Evolutionary conservation across 306 rosid species (phyloP).

Genomic region (Comarum palustre): DNA sequence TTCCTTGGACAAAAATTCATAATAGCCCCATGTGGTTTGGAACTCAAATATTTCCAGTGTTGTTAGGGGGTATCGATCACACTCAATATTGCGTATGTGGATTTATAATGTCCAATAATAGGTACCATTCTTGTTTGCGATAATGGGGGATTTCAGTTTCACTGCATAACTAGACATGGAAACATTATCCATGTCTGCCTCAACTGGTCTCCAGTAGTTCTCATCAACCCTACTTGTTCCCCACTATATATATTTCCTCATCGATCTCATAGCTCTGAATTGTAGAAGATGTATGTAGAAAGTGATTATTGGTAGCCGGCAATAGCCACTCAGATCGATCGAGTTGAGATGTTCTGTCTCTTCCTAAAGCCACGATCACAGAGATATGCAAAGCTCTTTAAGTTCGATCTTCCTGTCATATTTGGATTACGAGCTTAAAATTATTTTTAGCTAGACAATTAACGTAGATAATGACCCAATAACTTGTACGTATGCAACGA

Average conservation of each 20-base stretch:
- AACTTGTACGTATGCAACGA: neutral
- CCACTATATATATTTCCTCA: constrained; percentile 35
- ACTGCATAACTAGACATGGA: constrained; percentile 14
- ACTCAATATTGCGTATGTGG: neutral
- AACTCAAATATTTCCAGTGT: neutral
- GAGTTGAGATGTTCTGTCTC: constrained; percentile 5
- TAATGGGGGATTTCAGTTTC: constrained; percentile 10
- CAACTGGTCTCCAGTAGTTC: constrained; percentile 27
- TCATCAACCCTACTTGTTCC: constrained; percentile 51
- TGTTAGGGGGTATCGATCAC: neutral
- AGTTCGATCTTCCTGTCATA: constrained; percentile 1
- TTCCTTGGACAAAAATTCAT: too few relatives aligned
- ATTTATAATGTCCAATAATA: neutral
- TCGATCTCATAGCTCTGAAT: constrained; percentile 5
- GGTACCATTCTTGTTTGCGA: constrained; percentile 2
- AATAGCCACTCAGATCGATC: neutral
- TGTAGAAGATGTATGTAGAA: neutral
- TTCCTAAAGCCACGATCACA: neutral
- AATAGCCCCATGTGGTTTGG: neutral
- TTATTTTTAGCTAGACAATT: neutral
- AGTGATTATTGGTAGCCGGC: neutral
- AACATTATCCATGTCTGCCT: constrained; percentile 48
- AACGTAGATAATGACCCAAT: neutral
- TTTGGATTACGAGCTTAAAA: neutral
- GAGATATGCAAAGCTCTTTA: neutral